Evolutionary conservation across 1,284 basidiomycete genomes (phyloP).

Genomic region (Phellopilus nigrolimitatus): DNA sequence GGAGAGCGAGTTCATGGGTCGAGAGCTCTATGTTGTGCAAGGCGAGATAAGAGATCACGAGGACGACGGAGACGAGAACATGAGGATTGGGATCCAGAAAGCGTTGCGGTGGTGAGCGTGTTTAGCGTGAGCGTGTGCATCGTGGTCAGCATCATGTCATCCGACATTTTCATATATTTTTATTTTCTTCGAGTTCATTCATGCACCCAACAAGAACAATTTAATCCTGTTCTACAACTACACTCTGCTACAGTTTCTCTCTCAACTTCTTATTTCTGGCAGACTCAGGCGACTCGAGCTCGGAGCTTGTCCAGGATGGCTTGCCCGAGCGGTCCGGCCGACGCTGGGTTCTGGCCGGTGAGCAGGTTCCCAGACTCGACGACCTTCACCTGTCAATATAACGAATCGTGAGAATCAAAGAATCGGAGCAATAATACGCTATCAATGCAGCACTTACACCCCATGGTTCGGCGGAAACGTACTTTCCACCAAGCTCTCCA

Average conservation of each 20-base stretch:
- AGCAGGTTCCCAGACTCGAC: conserved; percentile 42
- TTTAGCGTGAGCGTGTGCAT: too few relatives aligned
- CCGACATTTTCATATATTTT: too few relatives aligned
- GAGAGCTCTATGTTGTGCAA: neutral
- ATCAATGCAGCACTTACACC: too few relatives aligned
- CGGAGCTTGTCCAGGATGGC: conserved; percentile 36
- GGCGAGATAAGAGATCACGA: neutral
- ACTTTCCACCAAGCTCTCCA: conserved; percentile 48
- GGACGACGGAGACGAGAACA: neutral
- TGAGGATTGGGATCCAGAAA: too few relatives aligned
- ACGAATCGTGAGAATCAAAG: too few relatives aligned
- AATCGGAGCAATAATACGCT: too few relatives aligned
- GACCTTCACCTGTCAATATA: conserved; percentile 35
- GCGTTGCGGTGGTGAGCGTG: too few relatives aligned
- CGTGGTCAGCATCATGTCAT: too few relatives aligned
- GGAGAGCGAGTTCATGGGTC: conserved; percentile 61
- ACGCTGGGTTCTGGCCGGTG: conserved; percentile 75
- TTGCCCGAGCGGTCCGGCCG: conserved; percentile 47
- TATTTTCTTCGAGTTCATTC: too few relatives aligned
- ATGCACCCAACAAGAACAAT: too few relatives aligned
- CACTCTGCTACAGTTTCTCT: neutral
- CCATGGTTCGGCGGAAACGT: conserved; percentile 52
- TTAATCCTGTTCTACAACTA: too few relatives aligned
- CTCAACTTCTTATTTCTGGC: neutral
- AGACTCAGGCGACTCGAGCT: neutral